Evolutionary conservation across 1,284 basidiomycete species (phyloP).

Genomic region (Agroathelia rolfsii): DNA sequence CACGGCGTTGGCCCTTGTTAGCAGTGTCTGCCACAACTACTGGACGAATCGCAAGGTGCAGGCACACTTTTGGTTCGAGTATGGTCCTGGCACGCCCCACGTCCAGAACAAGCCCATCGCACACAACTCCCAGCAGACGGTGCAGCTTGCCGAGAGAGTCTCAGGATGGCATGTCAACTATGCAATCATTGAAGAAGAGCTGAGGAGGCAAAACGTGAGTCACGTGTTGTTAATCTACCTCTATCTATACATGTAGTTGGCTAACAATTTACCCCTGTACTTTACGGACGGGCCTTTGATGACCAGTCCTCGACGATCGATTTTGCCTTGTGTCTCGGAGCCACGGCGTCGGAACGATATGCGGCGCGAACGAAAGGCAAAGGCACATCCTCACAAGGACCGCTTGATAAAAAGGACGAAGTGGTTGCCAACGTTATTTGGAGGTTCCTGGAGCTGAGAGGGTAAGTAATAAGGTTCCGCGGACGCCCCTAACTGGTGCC

Average conservation of each 20-base stretch:
- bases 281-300: constrained; percentile 4
- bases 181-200: constrained; percentile 83
- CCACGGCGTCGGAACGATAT: constrained; percentile 71
- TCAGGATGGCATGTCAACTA: constrained; percentile 90
- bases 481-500: constrained; percentile 6
- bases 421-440: constrained; percentile 97
- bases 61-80: constrained; percentile 74
- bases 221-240: constrained; percentile 9
- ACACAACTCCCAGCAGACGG: constrained; percentile 72
- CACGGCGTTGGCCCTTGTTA: constrained; percentile 80
- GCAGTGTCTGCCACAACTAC: constrained; percentile 64
- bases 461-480: constrained; percentile 38
- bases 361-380: constrained; percentile 69
- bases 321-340: constrained; percentile 89
- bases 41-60: constrained; percentile 72
- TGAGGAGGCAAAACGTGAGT: constrained; percentile 91
- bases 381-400: constrained; percentile 28
- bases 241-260: constrained; percentile 12
- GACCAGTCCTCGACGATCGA: constrained; percentile 90
- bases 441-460: constrained; percentile 93
- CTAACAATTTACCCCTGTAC: constrained; percentile 1
- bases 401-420: constrained; percentile 96
- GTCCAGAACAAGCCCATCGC: constrained; percentile 45
- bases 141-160: constrained; percentile 81
- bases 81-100: constrained; percentile 32